phyloP scores from a whole-genome alignment of 1,284 basidiomycete species.

The Ustilago loliicola region DNA sequence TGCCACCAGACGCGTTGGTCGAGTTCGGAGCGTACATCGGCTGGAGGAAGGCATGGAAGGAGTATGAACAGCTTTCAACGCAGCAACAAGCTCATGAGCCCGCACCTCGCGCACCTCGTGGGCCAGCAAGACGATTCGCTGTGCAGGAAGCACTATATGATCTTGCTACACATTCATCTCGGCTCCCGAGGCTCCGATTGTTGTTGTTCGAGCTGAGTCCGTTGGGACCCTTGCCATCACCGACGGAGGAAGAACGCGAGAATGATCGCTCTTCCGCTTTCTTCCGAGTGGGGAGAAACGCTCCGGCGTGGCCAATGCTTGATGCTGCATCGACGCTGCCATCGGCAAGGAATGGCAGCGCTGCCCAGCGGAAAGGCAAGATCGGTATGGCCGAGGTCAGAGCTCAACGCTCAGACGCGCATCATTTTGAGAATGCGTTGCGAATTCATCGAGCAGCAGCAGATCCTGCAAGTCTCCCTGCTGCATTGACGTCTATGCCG shows the following conservation, averaged over 20 bases:
- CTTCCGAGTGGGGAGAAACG: background rate
- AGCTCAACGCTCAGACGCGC: slow-evolving; percentile 18
- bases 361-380: background rate
- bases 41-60: slow-evolving; percentile 42
- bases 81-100: slow-evolving; percentile 29
- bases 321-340: background rate
- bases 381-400: slow-evolving; percentile 9
- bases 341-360: background rate
- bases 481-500: background rate
- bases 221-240: slow-evolving; percentile 25
- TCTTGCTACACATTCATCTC: slow-evolving; percentile 25
- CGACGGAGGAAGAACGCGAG: slow-evolving; percentile 20
- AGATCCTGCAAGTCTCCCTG: background rate
- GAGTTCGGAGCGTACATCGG: slow-evolving; percentile 36
- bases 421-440: slow-evolving; percentile 8
- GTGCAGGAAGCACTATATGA: slow-evolving; percentile 47
- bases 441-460: slow-evolving; percentile 8
- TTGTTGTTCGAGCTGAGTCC: slow-evolving; percentile 41
- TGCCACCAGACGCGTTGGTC: slow-evolving; percentile 42
- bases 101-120: slow-evolving; percentile 38
- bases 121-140: slow-evolving; percentile 39
- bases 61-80: slow-evolving; percentile 29
- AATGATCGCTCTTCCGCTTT: background rate
- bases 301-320: background rate
- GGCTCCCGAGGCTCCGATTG: slow-evolving; percentile 26